phyloP scores from a whole-genome alignment of 352 stramenopile genomes.

The Phytophthora pluvialis region DNA sequence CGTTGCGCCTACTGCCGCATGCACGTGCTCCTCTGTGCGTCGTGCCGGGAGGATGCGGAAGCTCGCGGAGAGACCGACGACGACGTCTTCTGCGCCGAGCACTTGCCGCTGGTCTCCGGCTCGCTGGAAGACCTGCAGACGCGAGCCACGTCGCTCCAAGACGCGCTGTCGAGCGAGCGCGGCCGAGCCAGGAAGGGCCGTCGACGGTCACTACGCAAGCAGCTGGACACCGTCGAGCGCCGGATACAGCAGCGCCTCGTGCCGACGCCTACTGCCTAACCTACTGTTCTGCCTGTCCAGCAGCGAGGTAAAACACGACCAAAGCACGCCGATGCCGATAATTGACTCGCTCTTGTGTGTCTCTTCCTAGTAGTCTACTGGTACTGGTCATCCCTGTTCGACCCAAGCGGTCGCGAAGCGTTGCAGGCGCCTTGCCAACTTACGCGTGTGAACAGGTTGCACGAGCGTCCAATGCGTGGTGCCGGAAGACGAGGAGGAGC shows the following conservation, averaged over 20 bases:
- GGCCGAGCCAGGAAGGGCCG: constrained; percentile 68
- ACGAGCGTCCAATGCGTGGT: constrained; percentile 22
- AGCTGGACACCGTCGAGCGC: constrained; percentile 69
- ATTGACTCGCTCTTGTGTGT: neutral
- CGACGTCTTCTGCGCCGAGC: constrained; percentile 67
- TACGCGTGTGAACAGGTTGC: constrained; percentile 3
- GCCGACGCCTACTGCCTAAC: constrained; percentile 17
- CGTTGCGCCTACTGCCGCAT: constrained; percentile 83
- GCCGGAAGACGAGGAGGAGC: constrained; percentile 30
- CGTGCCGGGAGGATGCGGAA: constrained; percentile 35
- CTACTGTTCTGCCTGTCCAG: neutral
- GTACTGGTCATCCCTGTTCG: constrained; percentile 18
- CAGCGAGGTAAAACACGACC: constrained; percentile 21
- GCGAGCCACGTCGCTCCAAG: constrained; percentile 41
- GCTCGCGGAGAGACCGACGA: constrained; percentile 27
- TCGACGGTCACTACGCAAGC: constrained; percentile 81
- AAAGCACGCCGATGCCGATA: constrained; percentile 25
- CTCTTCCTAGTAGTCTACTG: constrained; percentile 3
- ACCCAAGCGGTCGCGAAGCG: constrained; percentile 25
- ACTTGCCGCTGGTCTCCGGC: constrained; percentile 58
- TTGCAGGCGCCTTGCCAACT: constrained; percentile 7
- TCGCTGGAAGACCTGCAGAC: constrained; percentile 44
- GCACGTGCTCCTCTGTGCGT: constrained; percentile 76
- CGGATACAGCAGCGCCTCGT: constrained; percentile 58
- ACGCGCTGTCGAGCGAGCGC: constrained; percentile 37